Evolutionary conservation across 306 rosid species (phyloP).

Genomic region (Abrus precatorius): DNA sequence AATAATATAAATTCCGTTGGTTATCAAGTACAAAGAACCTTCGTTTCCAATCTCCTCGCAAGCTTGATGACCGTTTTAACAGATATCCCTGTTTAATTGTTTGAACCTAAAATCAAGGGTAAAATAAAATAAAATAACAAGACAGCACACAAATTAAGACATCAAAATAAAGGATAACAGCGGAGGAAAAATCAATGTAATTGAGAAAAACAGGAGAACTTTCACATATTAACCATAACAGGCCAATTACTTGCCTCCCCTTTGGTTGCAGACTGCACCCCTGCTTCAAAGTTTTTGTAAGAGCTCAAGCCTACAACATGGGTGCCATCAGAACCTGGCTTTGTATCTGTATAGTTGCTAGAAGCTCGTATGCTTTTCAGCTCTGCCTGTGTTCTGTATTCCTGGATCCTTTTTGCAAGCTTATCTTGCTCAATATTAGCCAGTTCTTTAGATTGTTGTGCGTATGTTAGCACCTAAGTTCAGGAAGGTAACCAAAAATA

Average conservation of each 20-base stretch:
- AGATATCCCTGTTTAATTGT: slow-evolving; percentile 91
- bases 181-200: slow-evolving; percentile 6
- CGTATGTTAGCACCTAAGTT: slow-evolving; percentile 85
- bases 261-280: slow-evolving; percentile 59
- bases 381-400: slow-evolving; percentile 91
- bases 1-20: slow-evolving; percentile 79
- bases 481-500: slow-evolving; percentile 37
- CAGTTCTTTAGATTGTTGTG: slow-evolving; percentile 95
- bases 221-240: slow-evolving; percentile 31
- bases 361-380: slow-evolving; percentile 72
- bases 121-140: not conserved
- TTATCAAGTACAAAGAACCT: slow-evolving; percentile 88
- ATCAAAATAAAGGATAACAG: not conserved
- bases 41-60: slow-evolving; percentile 96
- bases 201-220: slow-evolving; percentile 30
- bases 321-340: slow-evolving; percentile 61
- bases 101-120: slow-evolving; percentile 63
- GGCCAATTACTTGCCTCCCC: slow-evolving; percentile 76
- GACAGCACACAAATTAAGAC: slow-evolving; percentile 13
- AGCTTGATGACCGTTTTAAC: slow-evolving; percentile 83
- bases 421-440: slow-evolving; percentile 93
- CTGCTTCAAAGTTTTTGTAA: slow-evolving; percentile 69
- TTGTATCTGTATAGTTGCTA: slow-evolving; percentile 59
- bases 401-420: slow-evolving; percentile 98
- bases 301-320: slow-evolving; percentile 67